A percentile compares a stretch with the other conserved stretches of the same genome.
These are phyloP conservation scores for Coemansia sp. DNA, from an alignment of 192 early-diverging fungal species.

Conservation along the genomic window DNA sequence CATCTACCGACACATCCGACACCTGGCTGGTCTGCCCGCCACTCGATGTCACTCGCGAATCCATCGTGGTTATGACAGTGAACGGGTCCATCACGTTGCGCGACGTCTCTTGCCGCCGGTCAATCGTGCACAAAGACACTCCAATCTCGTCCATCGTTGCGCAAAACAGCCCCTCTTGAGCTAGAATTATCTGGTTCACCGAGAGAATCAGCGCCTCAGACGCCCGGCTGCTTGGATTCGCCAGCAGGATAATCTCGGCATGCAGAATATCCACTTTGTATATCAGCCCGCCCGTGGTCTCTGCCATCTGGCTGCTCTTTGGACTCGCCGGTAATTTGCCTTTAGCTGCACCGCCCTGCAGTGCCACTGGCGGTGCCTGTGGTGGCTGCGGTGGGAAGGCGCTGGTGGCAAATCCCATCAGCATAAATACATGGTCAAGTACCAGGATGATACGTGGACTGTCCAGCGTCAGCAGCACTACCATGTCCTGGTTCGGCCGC, in stretches of 20 bases:
- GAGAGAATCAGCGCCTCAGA: conserved; percentile 91
- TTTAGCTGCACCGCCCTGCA: background rate
- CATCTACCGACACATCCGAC: conserved; percentile 69
- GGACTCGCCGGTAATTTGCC: background rate
- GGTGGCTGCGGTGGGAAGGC: conserved; percentile 45
- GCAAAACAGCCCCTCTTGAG: conserved; percentile 74
- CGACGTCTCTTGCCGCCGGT: conserved; percentile 72
- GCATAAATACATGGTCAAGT: conserved; percentile 80
- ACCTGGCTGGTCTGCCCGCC: conserved; percentile 49
- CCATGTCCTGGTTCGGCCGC: conserved; percentile 49
- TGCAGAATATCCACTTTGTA: conserved; percentile 78
- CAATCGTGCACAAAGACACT: conserved; percentile 90
- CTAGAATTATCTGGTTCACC: conserved; percentile 74
- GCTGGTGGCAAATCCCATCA: conserved; percentile 74
- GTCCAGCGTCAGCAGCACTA: conserved; percentile 74
- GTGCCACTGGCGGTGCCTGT: background rate
- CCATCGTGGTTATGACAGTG: conserved; percentile 77
- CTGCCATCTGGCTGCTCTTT: background rate
- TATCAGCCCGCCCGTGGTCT: conserved; percentile 52
- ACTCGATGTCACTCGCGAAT: conserved; percentile 58
- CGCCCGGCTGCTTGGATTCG: conserved; percentile 62
- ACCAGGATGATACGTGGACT: conserved; percentile 81
- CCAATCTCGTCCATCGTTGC: conserved; percentile 78
- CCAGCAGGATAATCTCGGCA: conserved; percentile 83
- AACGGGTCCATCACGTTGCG: conserved; percentile 90